phyloP scores from a whole-genome alignment of 1,284 basidiomycete genomes.

The Rhodotorula mucilaginosa region DNA sequence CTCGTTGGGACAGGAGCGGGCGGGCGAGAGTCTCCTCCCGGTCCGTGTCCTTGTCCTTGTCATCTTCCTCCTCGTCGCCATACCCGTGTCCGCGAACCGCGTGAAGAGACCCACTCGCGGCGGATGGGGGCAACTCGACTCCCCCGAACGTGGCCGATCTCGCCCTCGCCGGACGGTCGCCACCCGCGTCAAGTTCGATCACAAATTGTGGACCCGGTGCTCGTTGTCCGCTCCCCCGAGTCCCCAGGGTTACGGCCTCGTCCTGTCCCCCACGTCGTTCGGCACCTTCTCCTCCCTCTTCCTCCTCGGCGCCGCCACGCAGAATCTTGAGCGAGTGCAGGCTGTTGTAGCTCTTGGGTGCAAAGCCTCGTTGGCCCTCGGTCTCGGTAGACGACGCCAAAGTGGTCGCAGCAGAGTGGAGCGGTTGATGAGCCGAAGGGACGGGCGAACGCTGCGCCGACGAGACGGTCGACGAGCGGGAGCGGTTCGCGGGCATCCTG shows the following conservation, averaged over 20 bases:
- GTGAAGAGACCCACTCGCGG: not conserved
- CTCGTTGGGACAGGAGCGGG: not conserved
- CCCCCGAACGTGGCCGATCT: conserved; percentile 32
- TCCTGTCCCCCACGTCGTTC: not conserved
- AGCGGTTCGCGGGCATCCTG: not conserved
- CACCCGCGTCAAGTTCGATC: conserved; percentile 21
- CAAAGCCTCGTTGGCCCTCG: not conserved
- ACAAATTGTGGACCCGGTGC: conserved; percentile 19
- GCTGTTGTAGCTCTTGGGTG: conserved; percentile 16
- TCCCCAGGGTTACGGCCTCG: no score
- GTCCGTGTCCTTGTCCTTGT: not conserved
- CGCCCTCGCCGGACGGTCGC: not conserved
- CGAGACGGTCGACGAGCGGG: conserved; percentile 2
- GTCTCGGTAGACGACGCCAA: not conserved
- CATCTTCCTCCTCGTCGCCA: not conserved
- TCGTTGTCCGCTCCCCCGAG: not conserved
- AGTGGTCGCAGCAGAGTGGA: conserved; percentile 16
- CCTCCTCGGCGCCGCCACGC: not conserved
- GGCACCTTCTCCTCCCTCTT: not conserved
- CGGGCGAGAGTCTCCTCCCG: not conserved
- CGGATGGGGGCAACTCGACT: conserved; percentile 20
- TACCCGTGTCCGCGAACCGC: not conserved
- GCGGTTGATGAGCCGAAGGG: not conserved
- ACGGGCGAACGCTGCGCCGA: not conserved
- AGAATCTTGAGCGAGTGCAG: conserved; percentile 32